phyloP scores from a whole-genome alignment of 2,329 filamentous ascomycete genomes.

The Colletotrichum sp. region DNA sequence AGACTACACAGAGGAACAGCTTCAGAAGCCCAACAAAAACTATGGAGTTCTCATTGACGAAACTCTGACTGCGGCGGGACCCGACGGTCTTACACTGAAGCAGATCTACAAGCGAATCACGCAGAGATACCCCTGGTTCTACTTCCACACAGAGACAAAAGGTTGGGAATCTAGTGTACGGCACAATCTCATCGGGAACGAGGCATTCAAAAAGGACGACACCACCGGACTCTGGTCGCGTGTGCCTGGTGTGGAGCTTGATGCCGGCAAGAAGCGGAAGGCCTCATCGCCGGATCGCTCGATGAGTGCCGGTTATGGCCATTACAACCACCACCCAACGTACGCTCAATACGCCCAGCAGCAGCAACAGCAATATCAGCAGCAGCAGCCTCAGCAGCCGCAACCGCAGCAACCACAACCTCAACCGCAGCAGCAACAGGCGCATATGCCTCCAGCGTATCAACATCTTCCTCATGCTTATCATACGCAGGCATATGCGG shows the following conservation, averaged over 20 bases:
- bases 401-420: slow-evolving; percentile 22
- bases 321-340: slow-evolving; percentile 28
- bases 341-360: slow-evolving; percentile 28
- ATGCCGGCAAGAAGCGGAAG: slow-evolving; percentile 67
- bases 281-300: slow-evolving; percentile 56
- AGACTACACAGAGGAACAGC: slow-evolving; percentile 62
- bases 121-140: slow-evolving; percentile 63
- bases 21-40: slow-evolving; percentile 67
- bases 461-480: slow-evolving; percentile 38
- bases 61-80: slow-evolving; percentile 57
- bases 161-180: slow-evolving; percentile 72
- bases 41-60: slow-evolving; percentile 67
- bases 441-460: slow-evolving; percentile 38
- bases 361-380: slow-evolving; percentile 23
- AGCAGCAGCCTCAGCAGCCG: slow-evolving; percentile 27
- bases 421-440: slow-evolving; percentile 25
- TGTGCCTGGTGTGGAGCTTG: slow-evolving; percentile 62
- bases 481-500: slow-evolving; percentile 27
- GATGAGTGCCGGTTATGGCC: slow-evolving; percentile 38
- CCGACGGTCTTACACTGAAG: slow-evolving; percentile 58
- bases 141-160: slow-evolving; percentile 65
- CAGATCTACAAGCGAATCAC: slow-evolving; percentile 69
- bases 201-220: slow-evolving; percentile 64
- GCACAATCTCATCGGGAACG: slow-evolving; percentile 67
- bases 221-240: slow-evolving; percentile 62